Evolutionary conservation across 2,329 filamentous ascomycete species (phyloP).

Genomic region (Hypoxylon sp.): DNA sequence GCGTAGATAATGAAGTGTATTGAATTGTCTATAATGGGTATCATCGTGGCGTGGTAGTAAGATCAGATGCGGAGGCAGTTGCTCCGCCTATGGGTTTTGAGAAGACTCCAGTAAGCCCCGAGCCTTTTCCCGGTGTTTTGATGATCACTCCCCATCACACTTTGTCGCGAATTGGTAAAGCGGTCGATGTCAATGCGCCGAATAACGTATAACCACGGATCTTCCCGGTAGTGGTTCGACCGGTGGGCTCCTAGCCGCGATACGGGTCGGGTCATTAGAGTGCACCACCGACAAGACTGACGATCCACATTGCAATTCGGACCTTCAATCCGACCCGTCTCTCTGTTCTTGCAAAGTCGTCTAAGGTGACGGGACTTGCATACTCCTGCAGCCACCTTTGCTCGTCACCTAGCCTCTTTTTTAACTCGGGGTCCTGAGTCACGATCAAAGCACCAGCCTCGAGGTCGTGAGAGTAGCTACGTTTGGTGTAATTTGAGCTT

Average conservation of each 20-base stretch:
- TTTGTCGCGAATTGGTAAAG: neutral
- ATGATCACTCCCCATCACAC: neutral
- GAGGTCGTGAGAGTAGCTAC: constrained; percentile 92
- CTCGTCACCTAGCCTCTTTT: constrained; percentile 81
- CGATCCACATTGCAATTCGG: constrained; percentile 93
- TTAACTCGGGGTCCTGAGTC: constrained; percentile 80
- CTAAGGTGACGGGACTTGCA: constrained; percentile 76
- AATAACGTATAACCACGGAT: constrained; percentile 20
- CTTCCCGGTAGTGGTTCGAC: constrained; percentile 4
- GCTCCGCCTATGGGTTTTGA: constrained; percentile 35
- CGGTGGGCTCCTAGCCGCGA: constrained; percentile 4
- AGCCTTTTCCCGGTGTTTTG: constrained; percentile 12
- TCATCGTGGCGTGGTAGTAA: constrained; percentile 45
- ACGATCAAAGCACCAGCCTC: constrained; percentile 91
- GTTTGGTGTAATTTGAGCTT: constrained; percentile 94
- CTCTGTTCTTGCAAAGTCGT: constrained; percentile 86
- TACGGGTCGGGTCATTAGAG: constrained; percentile 64
- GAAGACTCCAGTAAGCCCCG: constrained; percentile 13
- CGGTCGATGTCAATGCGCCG: constrained; percentile 2
- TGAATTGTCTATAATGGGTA: constrained; percentile 45
- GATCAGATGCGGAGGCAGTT: constrained; percentile 46
- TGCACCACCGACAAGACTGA: constrained; percentile 87
- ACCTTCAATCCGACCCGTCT: constrained; percentile 89
- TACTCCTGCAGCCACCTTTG: constrained; percentile 84
- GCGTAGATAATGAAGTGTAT: constrained; percentile 15